Base-by-base conservation (phyloP, 2,329 filamentous ascomycete genomes). In the Fusarium lateritium region DNA sequence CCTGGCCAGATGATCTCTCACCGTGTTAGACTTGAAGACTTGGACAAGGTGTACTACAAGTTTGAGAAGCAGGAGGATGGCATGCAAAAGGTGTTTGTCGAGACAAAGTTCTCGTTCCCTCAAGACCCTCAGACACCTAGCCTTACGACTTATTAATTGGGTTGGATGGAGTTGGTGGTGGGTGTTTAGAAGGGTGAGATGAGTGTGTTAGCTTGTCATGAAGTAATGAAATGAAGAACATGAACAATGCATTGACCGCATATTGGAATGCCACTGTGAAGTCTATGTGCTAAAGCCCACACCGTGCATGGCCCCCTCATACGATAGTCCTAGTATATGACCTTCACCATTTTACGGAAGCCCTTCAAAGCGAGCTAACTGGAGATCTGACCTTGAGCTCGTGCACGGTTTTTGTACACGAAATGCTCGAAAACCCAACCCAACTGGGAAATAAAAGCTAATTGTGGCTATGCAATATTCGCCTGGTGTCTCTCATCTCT, bases 1-100 rank as follows among this genome's bases (percentile, higher is more conserved):
- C 92, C 93, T 0, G 79, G 91, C 36, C 89, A 92, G 76, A 97
- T 97, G 92, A 83, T 97, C 2, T 92, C 90, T 9, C 93, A 97
- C 78, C 89, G 93, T 14, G 88, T 94, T 53, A 84, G 86, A 31
- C 84, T 97, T 5, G 91, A 95, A 65, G 92, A 94, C 71, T 84
- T 92, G 61, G 89, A 88, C 58, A 86, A 88, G 73, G 83, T 92
- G 1, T 93, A 93, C 73, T 80, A 83, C 65, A 85, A 85, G 73
- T 92, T 91, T 63, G 84, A 91, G 62, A 82, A 80, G 58, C 82
- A 81, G 64, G 85, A 92, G 63, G 90, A 93, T 72, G 82, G 83
- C 5, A 92, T 97, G 85, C 93, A 97, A 79, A 97, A 97, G 85
- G 87, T 96, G 2, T 97, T 86, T 76, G 83, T 87, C 2, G 82